A percentile compares a stretch with the other conserved stretches of the same genome.
Evolutionary conservation across 441 rosid species (phyloP).

Genomic region (Pelargonium cotyledonis): DNA sequence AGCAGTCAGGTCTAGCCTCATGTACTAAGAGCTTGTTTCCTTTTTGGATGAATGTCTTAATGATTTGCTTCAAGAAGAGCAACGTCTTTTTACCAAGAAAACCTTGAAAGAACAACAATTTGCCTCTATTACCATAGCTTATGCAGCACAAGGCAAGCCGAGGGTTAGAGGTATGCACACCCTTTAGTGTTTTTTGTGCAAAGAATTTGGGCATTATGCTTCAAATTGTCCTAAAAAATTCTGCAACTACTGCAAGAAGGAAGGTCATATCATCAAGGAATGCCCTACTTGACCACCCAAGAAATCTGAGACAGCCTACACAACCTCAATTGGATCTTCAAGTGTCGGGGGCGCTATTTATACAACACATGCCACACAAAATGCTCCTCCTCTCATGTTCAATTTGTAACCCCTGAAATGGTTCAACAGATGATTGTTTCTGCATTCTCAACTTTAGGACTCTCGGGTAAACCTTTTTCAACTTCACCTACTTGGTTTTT

Average conservation of each 20-base stretch:
- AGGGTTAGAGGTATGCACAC: neutral
- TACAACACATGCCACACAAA: neutral
- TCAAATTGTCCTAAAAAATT: neutral
- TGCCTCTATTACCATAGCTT: too few species aligned
- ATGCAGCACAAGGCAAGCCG: neutral
- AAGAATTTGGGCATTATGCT: neutral
- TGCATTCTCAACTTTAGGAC: neutral
- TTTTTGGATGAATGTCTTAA: constrained; percentile 14
- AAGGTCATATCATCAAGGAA: neutral
- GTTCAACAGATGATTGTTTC: neutral
- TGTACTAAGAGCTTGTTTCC: neutral
- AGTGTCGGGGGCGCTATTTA: neutral
- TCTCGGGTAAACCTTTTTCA: neutral
- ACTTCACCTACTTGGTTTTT: neutral
- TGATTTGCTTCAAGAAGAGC: constrained; percentile 17
- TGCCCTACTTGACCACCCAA: neutral
- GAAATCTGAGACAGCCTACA: neutral
- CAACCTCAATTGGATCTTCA: neutral
- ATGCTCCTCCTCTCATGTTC: neutral
- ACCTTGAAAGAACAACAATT: too few species aligned
- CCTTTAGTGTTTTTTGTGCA: neutral
- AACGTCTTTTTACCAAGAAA: neutral
- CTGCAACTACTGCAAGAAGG: neutral
- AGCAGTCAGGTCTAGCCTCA: neutral
- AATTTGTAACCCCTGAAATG: too few species aligned